phyloP scores from a whole-genome alignment of 768 basidiomycete genomes.

The Leccinum pellstonianum region DNA sequence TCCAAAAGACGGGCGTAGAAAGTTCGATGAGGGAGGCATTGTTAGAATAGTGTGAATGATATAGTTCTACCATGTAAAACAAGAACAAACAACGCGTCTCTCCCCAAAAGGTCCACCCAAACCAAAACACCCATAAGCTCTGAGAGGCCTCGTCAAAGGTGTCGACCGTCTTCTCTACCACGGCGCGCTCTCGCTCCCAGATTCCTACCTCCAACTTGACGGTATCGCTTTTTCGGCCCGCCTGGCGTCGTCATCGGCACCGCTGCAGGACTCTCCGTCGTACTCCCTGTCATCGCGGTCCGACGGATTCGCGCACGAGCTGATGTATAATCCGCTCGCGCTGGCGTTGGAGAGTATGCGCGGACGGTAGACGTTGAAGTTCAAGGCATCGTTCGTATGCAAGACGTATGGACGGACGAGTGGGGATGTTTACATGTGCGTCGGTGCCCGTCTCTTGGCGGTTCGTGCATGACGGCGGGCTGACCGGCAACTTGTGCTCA shows the following conservation, averaged over 20 bases:
- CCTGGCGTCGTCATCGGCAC: slow-evolving; percentile 19
- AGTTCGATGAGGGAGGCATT: not conserved
- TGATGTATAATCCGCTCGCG: slow-evolving; percentile 68
- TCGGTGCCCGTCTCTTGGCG: slow-evolving; percentile 17
- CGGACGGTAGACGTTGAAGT: slow-evolving; percentile 60
- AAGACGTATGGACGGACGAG: slow-evolving; percentile 58
- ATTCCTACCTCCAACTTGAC: slow-evolving; percentile 69
- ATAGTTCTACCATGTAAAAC: no score
- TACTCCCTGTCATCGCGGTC: slow-evolving; percentile 15
- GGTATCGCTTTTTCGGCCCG: slow-evolving; percentile 67
- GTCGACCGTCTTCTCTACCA: slow-evolving; percentile 64
- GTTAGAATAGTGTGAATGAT: not conserved
- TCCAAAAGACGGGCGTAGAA: not conserved
- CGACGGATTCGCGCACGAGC: slow-evolving; percentile 28
- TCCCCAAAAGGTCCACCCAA: no score
- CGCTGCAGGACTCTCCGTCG: no score
- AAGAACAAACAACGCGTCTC: no score
- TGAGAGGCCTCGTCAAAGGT: no score
- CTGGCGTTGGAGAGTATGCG: slow-evolving; percentile 80
- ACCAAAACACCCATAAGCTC: not conserved
- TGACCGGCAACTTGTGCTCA: slow-evolving; percentile 22
- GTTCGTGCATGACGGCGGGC: not conserved
- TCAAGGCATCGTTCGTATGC: slow-evolving; percentile 53
- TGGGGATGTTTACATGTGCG: slow-evolving; percentile 43
- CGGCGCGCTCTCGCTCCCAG: slow-evolving; percentile 70